These are phyloP conservation scores for Aspergillus neotritici DNA, from an alignment of 2,329 filamentous ascomycete genomes.

Conservation along the genomic window DNA sequence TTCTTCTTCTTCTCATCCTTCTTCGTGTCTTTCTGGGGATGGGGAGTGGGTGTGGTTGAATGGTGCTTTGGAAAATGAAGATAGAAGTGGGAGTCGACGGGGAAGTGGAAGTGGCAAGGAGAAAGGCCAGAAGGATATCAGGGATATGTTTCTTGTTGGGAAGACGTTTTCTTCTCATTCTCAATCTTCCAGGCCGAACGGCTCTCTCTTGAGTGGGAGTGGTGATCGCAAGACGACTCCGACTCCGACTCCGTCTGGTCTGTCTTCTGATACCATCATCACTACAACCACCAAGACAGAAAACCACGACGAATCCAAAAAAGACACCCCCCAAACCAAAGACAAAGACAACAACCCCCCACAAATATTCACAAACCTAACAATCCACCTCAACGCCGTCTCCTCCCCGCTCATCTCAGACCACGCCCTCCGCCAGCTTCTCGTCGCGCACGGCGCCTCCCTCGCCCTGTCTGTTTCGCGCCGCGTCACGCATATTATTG, in stretches of 20 bases:
- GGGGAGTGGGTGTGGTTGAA: slow-evolving; percentile 10
- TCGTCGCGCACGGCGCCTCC: slow-evolving; percentile 67
- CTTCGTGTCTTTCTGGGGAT: not conserved
- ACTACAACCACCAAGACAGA: no score
- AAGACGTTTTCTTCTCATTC: slow-evolving; percentile 7
- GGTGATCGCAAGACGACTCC: slow-evolving; percentile 6
- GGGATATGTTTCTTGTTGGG: slow-evolving; percentile 24
- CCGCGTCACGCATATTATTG: slow-evolving; percentile 77
- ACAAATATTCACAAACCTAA: slow-evolving; percentile 63
- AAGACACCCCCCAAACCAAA: slow-evolving; percentile 13
- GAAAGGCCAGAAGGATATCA: slow-evolving; percentile 47
- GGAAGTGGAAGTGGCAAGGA: no score
- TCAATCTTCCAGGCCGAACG: not conserved
- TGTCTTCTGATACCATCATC: no score
- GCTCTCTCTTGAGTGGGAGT: not conserved
- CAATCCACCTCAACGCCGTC: slow-evolving; percentile 82
- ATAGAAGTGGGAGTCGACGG: slow-evolving; percentile 22
- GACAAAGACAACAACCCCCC: not conserved
- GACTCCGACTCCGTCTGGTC: no score
- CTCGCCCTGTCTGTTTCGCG: slow-evolving; percentile 67
- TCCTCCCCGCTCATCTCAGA: slow-evolving; percentile 77
- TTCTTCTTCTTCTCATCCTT: slow-evolving; percentile 47
- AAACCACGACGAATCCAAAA: not conserved
- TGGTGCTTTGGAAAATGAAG: slow-evolving; percentile 35
- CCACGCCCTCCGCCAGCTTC: slow-evolving; percentile 73